Percentiles rank a stretch among this genome's conserved stretches.
phyloP scores from a whole-genome alignment of 2,329 filamentous ascomycete genomes.

The Cladophialophora carrionii region DNA sequence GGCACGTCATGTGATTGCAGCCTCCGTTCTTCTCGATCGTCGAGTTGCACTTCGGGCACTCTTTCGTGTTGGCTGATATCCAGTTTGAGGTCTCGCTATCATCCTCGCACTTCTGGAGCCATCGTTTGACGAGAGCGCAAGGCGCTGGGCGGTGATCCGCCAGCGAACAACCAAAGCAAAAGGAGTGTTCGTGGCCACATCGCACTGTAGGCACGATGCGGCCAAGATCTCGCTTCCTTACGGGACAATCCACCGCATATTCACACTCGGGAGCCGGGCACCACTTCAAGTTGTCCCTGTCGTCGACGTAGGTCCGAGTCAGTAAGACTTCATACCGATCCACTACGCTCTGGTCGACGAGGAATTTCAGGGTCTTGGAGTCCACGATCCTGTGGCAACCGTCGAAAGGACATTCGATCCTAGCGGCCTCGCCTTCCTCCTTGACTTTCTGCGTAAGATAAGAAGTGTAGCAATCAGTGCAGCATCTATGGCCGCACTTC shows the following conservation, averaged over 20 bases:
- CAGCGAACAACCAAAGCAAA: constrained; percentile 93
- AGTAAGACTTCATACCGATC: constrained; percentile 79
- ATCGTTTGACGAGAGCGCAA: constrained; percentile 86
- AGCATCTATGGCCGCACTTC: constrained; percentile 93
- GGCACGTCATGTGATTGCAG: constrained; percentile 97
- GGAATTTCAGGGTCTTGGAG: constrained; percentile 78
- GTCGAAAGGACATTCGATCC: constrained; percentile 90
- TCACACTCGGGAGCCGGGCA: constrained; percentile 97
- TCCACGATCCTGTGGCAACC: constrained; percentile 90
- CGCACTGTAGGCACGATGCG: constrained; percentile 86
- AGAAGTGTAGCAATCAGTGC: constrained; percentile 86
- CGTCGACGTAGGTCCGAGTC: constrained; percentile 93
- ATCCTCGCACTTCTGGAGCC: constrained; percentile 98
- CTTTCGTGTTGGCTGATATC: constrained; percentile 99
- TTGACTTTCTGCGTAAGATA: constrained; percentile 92
- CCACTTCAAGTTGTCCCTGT: constrained; percentile 95
- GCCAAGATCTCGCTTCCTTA: constrained; percentile 85
- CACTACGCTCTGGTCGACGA: constrained; percentile 63
- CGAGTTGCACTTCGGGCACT: constrained; percentile 92
- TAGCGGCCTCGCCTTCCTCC: constrained; percentile 90
- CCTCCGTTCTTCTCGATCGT: constrained; percentile 99
- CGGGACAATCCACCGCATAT: constrained; percentile 83
- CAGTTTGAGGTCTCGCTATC: constrained; percentile 98
- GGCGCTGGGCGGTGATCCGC: constrained; percentile 92
- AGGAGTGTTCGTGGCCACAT: constrained; percentile 80